These are phyloP conservation scores for Syzygium oleosum DNA, from an alignment of 345 rosid species.

Conservation along the genomic window DNA sequence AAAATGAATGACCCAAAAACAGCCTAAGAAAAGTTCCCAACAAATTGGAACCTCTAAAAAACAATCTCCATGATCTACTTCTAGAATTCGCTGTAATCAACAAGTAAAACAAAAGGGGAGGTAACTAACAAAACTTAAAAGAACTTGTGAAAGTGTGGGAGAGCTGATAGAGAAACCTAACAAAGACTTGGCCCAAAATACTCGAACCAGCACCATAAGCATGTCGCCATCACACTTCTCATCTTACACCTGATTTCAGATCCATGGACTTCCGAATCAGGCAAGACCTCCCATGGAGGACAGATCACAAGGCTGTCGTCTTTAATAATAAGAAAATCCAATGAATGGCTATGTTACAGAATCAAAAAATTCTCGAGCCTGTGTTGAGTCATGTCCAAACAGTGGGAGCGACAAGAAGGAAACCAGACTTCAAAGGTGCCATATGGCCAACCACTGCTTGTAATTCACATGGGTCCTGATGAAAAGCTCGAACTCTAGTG, in stretches of 20 bases:
- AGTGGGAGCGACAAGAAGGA: neutral
- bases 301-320: neutral
- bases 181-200: neutral
- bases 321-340: neutral
- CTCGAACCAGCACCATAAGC: neutral
- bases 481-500: neutral
- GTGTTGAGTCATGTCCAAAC: neutral
- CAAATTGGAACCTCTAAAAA: neutral
- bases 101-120: neutral
- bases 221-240: neutral
- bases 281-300: neutral
- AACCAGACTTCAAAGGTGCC: neutral
- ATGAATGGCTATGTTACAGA: neutral
- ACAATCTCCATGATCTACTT: neutral
- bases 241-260: neutral
- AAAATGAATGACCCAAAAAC: neutral
- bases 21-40: neutral
- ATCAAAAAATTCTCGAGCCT: neutral
- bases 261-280: neutral
- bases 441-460: neutral
- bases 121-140: neutral
- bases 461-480: neutral
- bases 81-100: neutral
- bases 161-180: neutral
- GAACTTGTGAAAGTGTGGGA: neutral